A percentile compares a stretch with the other conserved stretches of the same genome.
These are phyloP conservation scores for Gaeumannomyces sp. DNA, from an alignment of 2,329 filamentous ascomycete species.

Conservation along the genomic window DNA sequence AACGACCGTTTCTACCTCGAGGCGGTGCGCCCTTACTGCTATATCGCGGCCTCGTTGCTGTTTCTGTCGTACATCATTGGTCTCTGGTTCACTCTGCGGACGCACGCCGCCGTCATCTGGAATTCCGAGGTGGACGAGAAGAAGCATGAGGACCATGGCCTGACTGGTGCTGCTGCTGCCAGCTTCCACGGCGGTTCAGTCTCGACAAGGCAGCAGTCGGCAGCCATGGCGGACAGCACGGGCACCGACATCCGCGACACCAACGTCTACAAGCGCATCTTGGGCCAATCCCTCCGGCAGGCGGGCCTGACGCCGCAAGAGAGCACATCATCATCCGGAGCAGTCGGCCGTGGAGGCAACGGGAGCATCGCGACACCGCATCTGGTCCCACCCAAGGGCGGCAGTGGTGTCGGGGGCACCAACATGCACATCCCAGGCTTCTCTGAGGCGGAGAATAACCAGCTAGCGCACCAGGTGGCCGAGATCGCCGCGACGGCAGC, in stretches of 20 bases:
- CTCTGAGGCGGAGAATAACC: conserved; percentile 74
- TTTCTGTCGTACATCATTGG: conserved; percentile 94
- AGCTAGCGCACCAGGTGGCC: conserved; percentile 77
- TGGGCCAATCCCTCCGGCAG: conserved; percentile 84
- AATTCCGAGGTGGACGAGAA: conserved; percentile 78
- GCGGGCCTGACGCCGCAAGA: conserved; percentile 60
- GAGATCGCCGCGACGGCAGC: conserved; percentile 92
- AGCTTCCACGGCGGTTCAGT: not conserved
- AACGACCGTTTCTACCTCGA: conserved; percentile 84
- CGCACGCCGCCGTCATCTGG: conserved; percentile 96
- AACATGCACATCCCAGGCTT: conserved; percentile 59
- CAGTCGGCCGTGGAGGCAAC: conserved; percentile 29
- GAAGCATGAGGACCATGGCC: conserved; percentile 47
- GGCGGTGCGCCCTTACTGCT: conserved; percentile 90
- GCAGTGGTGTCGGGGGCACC: conserved; percentile 29
- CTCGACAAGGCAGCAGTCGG: conserved; percentile 14
- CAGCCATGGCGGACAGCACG: conserved; percentile 36
- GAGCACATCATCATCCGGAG: conserved; percentile 31
- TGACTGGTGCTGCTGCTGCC: not conserved
- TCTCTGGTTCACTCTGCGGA: conserved; percentile 89
- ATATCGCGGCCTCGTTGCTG: conserved; percentile 74
- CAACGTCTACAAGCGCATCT: conserved; percentile 84
- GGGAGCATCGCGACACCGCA: conserved; percentile 53
- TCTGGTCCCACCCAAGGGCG: conserved; percentile 66
- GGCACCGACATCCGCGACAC: conserved; percentile 75